Evolutionary conservation across 1,139 yeast species (phyloP), one percentile per base, ranked within the genome.

Genomic region (Protomyces macrosporus): DNA sequence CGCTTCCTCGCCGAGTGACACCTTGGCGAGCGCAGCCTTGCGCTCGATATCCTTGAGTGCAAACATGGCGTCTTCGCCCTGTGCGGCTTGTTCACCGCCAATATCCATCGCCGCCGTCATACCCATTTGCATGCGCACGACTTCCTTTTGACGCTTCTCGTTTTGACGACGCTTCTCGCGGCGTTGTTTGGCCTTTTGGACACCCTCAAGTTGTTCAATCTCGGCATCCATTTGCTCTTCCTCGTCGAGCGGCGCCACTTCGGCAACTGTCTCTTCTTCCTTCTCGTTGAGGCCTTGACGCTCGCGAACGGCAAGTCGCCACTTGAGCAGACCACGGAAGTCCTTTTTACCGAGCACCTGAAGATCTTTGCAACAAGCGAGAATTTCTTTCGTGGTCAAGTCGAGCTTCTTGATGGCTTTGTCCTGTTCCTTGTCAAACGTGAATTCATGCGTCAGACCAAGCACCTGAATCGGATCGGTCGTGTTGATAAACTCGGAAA

Each of bases 331-430:
- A 72, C 80, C 76, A 71, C 95, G 86, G 77, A 93, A 93, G 75
- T 93, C 99, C 71, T 90, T 91, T 74, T 84, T 90, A 69, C 98
- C 98, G 67, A 95, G 81, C 10, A 91, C 97, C 75, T 89, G 90
- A 73, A 93, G 82, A 81, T 93, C 99, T 72, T 87, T 87, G 70
- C 93, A 79, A 74, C 97, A 90, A 70, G 86, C 91, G 60, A 85
- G 75, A 63, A 93, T 80, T 72, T 93, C 98, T 0, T 81, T 79
- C 0, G 90, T 87, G 12, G 95, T 90, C 68, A 84, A 83, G 65
- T 86, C 88, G 74, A 91, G 77, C 72, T 86, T 88, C 66, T 81
- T 82, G 50, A 91, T 75, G 35, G 85, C 79, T 67, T 89, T 95
- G 35, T 66, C 68, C 32, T 64, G 68, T 7, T 68, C 68, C 7